Evolutionary conservation across 257 asterid genomes (phyloP), one percentile per base, ranked within the genome.

Genomic region (Primulina tabacum): DNA sequence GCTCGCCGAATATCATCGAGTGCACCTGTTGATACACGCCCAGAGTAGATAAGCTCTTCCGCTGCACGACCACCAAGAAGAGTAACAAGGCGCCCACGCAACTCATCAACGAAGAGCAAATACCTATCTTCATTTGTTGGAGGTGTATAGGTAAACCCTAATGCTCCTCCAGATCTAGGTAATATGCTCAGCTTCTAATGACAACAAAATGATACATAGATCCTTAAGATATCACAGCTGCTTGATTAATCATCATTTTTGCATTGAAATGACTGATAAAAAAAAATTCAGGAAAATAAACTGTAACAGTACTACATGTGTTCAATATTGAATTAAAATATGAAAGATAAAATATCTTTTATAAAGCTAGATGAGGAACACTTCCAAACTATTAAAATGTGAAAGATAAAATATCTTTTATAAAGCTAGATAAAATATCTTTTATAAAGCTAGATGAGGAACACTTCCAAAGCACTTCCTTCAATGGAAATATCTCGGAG

Each of bases 41-140:
- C 99, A 53, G 89, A 83, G 77, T 89, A 94, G 62, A 89, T 80
- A 64, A 94, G 83, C 82, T 94, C 97, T 76, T 94, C 99, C 4
- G 99, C 99, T 60, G 99, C 99, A 67, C 99, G 97, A n/a, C 98
- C 99, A 0, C 99, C 99, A 28, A 94, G 95, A 71, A 94, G 98
- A 74, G 99, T 89, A 64, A 91, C 99, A 67, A 94, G 88, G 73
- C 96, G 95, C 66, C 99, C 99, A 7, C 97, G 96, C 86, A 94
- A 78, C 86, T 94, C 98, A 71, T 94, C 99, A 29, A 89, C 77
- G 81, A 94, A 91, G 85, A 91, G 93, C 90, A 94, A 83, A 80
- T 94, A 91, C 81, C 99, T 79, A 80, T 94, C 99, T 84, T 94
- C 97, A 20, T 5, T 80, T 68, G 95, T 84, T 64, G 98, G 99